phyloP scores from a whole-genome alignment of 176 grass and related monocot genomes.

The Hordeum marinum region DNA sequence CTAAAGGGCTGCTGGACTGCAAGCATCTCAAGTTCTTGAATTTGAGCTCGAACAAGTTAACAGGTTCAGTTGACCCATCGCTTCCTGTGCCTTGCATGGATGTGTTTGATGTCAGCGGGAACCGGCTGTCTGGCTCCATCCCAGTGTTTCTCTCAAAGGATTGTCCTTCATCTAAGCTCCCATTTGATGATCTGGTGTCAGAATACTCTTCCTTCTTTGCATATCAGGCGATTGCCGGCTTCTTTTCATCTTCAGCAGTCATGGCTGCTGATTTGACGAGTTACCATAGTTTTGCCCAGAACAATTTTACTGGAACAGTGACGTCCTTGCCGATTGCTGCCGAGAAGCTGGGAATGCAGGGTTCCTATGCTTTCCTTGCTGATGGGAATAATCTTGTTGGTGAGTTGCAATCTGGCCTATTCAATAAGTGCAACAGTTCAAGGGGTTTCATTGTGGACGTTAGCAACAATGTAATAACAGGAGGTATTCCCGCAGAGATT shows the following conservation, averaged over 20 bases:
- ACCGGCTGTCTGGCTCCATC: constrained; percentile 61
- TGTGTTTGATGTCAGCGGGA: constrained; percentile 89
- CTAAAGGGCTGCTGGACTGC: constrained; percentile 54
- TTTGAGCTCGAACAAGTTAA: constrained; percentile 74
- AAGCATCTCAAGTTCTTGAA: constrained; percentile 75
- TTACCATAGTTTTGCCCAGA: constrained; percentile 84
- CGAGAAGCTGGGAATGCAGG: constrained; percentile 52
- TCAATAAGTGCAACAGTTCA: constrained; percentile 65
- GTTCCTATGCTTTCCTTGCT: constrained; percentile 78
- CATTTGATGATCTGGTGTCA: constrained; percentile 44
- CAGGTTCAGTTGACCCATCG: constrained; percentile 50
- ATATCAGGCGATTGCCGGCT: constrained; percentile 40
- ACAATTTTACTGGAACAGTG: constrained; percentile 76
- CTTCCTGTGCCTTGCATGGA: constrained; percentile 83
- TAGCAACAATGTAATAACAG: constrained; percentile 72
- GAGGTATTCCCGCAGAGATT: constrained; percentile 55
- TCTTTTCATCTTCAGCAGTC: constrained; percentile 10
- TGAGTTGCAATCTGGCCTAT: constrained; percentile 35
- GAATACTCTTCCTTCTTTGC: constrained; percentile 58
- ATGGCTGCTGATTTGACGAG: constrained; percentile 33
- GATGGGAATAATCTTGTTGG: constrained; percentile 61
- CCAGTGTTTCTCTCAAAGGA: constrained; percentile 44
- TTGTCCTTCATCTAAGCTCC: constrained; percentile 41
- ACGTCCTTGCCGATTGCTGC: constrained; percentile 49
- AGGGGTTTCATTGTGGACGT: constrained; percentile 66